Conservation (phyloP, 495 filamentous ascomycete genomes). For the Annulohypoxylon maeteangense region DNA sequence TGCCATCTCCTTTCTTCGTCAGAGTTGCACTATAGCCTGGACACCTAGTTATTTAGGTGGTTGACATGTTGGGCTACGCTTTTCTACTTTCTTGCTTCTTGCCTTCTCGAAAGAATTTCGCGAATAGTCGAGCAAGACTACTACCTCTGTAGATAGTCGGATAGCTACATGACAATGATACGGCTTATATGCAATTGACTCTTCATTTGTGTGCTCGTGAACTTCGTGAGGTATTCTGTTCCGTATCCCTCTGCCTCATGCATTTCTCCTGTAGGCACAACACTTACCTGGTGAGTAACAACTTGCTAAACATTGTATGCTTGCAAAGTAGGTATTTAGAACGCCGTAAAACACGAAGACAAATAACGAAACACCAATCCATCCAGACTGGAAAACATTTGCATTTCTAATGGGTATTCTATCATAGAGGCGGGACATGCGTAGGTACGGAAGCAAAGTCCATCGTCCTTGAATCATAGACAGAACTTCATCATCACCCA, state of each 20-base stretch:
- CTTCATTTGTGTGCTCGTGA: background rate
- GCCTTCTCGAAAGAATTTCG: background rate
- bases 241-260: too few relatives aligned
- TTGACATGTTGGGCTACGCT: background rate
- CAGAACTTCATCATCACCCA: background rate
- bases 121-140: background rate
- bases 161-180: background rate
- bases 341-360: background rate
- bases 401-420: slow-evolving; percentile 28
- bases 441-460: background rate
- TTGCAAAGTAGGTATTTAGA: background rate
- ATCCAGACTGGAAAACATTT: background rate
- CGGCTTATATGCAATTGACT: background rate
- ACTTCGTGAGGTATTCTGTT: background rate
- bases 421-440: background rate
- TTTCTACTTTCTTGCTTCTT: slow-evolving; percentile 11
- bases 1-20: too few relatives aligned
- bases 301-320: too few relatives aligned
- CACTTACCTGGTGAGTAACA: too few relatives aligned
- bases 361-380: background rate
- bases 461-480: background rate
- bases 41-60: background rate
- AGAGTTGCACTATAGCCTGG: background rate
- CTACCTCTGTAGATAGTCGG: background rate
- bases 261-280: too few relatives aligned